phyloP scores from a whole-genome alignment of 805 yeast genomes.

The Hanseniaspora thailandica region DNA sequence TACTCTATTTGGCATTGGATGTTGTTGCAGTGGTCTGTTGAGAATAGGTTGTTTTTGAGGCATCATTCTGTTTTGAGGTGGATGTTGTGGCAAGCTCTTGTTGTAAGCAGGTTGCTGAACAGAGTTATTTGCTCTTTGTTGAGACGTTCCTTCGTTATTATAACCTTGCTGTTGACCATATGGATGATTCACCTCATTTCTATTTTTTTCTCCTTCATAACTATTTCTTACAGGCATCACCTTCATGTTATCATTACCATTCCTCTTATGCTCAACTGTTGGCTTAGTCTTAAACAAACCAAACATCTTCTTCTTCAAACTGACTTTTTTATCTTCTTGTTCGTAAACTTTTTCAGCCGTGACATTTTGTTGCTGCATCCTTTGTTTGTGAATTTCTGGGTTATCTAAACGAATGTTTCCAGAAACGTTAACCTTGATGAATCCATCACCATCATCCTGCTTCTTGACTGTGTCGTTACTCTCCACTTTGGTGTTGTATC shows the following conservation, averaged over 20 bases:
- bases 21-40: too few relatives aligned
- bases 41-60: not conserved
- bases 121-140: too few relatives aligned
- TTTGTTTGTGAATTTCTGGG: conserved; percentile 1
- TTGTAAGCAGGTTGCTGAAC: not conserved
- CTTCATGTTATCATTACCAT: not conserved
- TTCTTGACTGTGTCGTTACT: not conserved
- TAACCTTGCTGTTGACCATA: too few relatives aligned
- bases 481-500: not conserved
- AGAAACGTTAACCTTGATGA: conserved; percentile 3
- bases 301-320: conserved; percentile 1
- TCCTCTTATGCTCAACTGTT: not conserved
- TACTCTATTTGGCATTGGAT: too few relatives aligned
- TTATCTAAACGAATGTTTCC: conserved; percentile 11
- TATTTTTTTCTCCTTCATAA: too few relatives aligned
- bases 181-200: too few relatives aligned
- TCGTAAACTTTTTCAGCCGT: not conserved
- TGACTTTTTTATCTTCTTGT: not conserved
- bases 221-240: not conserved
- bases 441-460: not conserved
- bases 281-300: not conserved
- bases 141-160: too few relatives aligned
- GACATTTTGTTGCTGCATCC: too few relatives aligned
- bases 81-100: not conserved
- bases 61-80: not conserved